Evolutionary conservation across 768 basidiomycete species (phyloP).

Genomic region (Mycena vulgaris): DNA sequence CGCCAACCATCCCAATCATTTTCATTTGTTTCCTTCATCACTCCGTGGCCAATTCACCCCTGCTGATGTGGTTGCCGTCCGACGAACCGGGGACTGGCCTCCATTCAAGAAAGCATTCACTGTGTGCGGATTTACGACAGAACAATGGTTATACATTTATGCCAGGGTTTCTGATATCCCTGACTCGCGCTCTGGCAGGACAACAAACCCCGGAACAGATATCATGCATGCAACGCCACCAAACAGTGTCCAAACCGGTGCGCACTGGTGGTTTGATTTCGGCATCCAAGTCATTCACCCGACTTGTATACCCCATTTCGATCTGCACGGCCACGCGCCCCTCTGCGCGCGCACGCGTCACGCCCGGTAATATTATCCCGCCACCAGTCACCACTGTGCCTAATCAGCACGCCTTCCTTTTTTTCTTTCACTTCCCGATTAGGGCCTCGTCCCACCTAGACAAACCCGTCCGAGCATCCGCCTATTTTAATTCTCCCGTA

Average conservation of each 20-base stretch:
- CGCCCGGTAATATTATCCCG: neutral
- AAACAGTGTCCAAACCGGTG: constrained; percentile 4
- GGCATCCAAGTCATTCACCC: constrained; percentile 2
- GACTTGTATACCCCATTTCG: constrained; percentile 1
- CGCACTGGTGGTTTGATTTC: constrained; percentile 16
- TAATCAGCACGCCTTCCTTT: too few species aligned
- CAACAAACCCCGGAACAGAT: neutral
- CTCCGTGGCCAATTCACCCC: neutral
- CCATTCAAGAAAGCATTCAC: too few species aligned
- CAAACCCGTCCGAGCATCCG: too few species aligned
- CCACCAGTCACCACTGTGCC: too few species aligned
- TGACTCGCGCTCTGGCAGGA: too few species aligned
- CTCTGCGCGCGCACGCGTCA: too few species aligned
- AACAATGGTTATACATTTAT: constrained; percentile 8
- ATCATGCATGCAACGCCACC: neutral
- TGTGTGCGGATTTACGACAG: constrained; percentile 26
- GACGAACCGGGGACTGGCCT: neutral
- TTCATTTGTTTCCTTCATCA: neutral
- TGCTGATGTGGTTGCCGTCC: neutral
- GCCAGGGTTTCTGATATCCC: constrained; percentile 34
- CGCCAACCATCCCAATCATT: neutral
- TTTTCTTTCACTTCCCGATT: constrained; percentile 17
- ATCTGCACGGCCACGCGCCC: neutral
- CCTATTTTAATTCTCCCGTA: neutral
- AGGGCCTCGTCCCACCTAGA: too few species aligned